Evolutionary conservation across 805 yeast species (phyloP), one percentile per base, ranked within the genome.

Genomic region (Spathaspora hagerdaliae): DNA sequence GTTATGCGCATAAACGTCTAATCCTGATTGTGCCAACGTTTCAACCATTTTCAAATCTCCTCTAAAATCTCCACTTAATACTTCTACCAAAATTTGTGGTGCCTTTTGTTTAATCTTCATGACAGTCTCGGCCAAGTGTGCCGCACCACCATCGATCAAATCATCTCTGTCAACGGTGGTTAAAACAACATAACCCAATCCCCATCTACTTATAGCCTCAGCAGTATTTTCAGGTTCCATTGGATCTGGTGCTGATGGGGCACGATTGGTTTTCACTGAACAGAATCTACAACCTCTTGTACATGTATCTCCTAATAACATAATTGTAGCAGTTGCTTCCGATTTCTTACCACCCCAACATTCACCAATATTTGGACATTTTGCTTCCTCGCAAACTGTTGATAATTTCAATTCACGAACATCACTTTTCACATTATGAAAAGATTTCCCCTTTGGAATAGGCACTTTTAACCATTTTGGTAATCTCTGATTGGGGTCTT

Each of bases 231-330:
- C 97, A 1, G 99, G 99, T 65, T 94, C 99, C 74, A 77, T 82
- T 15, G 97, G 96, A 69, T 94, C 99, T 7, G 96, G 85, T 8
- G 90, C 81, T 1, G 84, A 82, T 1, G 99, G 99, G 1, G 70
- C 70, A 58, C 99, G 78, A 63, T 83, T 83, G 1, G 99, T 94
- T 65, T 94, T 94, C 39, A 94, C 99, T 1, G 96, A 87, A 64
- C 99, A 94, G 69, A 94, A 94, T 51, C 99, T 77, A 63, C 99
- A 94, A n/a, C 99, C 99, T 69, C 99, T 78, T 1, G 99, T 94
- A 69, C 99, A 94, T 0, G 99, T 94, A 58, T 94, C 99, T 50
- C 99, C 99, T 78, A 94, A 77, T 47, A 94, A 74, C 99, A 94
- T 94, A 55, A 94, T 94, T 1, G 99, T 94, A 6, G 96, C 96